Evolutionary conservation across 208 protist genomes (phyloP).

Genomic region (Crithidia bombi): DNA sequence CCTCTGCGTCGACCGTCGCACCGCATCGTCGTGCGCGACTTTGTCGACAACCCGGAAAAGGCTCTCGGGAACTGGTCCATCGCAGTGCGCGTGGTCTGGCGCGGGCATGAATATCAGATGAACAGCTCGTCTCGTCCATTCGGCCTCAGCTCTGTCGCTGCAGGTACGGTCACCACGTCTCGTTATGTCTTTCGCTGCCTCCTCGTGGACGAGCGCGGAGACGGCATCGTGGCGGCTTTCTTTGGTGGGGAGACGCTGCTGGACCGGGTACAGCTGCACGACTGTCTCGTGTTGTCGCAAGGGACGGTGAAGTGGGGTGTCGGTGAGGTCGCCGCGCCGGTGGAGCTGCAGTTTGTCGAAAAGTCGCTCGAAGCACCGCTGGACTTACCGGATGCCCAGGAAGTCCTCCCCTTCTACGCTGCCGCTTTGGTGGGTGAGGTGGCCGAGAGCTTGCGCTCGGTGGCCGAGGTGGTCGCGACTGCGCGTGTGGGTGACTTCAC

Average conservation of each 20-base stretch:
- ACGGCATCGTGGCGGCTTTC: slow-evolving; percentile 46
- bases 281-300: slow-evolving; percentile 32
- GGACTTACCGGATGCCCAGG: neutral
- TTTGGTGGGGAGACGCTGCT: slow-evolving; percentile 15
- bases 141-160: slow-evolving; percentile 3
- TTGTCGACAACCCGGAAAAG: slow-evolving; percentile 42
- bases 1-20: neutral
- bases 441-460: slow-evolving; percentile 23
- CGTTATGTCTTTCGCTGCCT: slow-evolving; percentile 51
- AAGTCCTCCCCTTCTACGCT: slow-evolving; percentile 42
- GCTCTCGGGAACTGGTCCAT: slow-evolving; percentile 52
- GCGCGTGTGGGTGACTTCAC: slow-evolving; percentile 52
- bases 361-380: slow-evolving; percentile 35
- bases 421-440: slow-evolving; percentile 42
- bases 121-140: neutral
- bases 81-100: slow-evolving; percentile 63
- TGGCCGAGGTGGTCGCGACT: slow-evolving; percentile 37
- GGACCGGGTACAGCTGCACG: slow-evolving; percentile 37
- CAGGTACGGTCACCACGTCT: neutral
- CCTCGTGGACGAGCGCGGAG: slow-evolving; percentile 60
- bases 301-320: slow-evolving; percentile 42
- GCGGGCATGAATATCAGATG: slow-evolving; percentile 36
- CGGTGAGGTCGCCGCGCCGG: slow-evolving; percentile 32
- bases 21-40: slow-evolving; percentile 41
- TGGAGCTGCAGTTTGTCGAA: slow-evolving; percentile 53